Percentiles rank a stretch among this genome's conserved stretches.
phyloP scores from a whole-genome alignment of 2,329 filamentous ascomycete species.

The Alternaria sp. region DNA sequence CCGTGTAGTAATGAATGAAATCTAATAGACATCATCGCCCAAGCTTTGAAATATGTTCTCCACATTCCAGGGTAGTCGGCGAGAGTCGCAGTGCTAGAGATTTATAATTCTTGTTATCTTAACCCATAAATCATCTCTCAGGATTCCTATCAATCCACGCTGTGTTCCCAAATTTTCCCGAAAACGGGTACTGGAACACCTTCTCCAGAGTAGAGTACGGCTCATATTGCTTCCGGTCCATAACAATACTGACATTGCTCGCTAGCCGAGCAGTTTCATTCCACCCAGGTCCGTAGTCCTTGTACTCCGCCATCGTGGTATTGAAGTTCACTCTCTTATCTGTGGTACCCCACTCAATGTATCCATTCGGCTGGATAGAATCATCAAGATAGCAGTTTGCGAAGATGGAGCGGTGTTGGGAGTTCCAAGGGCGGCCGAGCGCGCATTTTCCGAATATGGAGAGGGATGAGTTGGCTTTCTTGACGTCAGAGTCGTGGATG shows the following conservation, averaged over 20 bases:
- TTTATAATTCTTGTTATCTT: not conserved
- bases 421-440: constrained; percentile 70
- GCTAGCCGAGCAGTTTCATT: constrained; percentile 57
- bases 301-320: constrained; percentile 67
- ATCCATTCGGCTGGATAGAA: constrained; percentile 62
- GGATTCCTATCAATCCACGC: constrained; percentile 57
- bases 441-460: constrained; percentile 58
- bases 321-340: constrained; percentile 48
- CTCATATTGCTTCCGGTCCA: constrained; percentile 50
- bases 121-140: constrained; percentile 6
- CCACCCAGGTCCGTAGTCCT: constrained; percentile 62
- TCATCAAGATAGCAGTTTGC: constrained; percentile 64
- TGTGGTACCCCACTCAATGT: constrained; percentile 61
- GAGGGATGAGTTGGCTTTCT: constrained; percentile 62
- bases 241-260: constrained; percentile 57
- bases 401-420: constrained; percentile 65
- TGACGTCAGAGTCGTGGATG: constrained; percentile 63
- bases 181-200: constrained; percentile 47
- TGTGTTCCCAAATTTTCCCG: constrained; percentile 55
- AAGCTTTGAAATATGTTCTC: not conserved
- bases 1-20: not conserved
- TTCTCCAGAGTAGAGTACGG: constrained; percentile 33
- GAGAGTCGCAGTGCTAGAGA: not conserved
- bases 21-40: not conserved
- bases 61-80: accelerated